Evolutionary conservation across 2,329 filamentous ascomycete species (phyloP), one percentile per base, ranked within the genome.

Genomic region (Ceratocystis albifundus): DNA sequence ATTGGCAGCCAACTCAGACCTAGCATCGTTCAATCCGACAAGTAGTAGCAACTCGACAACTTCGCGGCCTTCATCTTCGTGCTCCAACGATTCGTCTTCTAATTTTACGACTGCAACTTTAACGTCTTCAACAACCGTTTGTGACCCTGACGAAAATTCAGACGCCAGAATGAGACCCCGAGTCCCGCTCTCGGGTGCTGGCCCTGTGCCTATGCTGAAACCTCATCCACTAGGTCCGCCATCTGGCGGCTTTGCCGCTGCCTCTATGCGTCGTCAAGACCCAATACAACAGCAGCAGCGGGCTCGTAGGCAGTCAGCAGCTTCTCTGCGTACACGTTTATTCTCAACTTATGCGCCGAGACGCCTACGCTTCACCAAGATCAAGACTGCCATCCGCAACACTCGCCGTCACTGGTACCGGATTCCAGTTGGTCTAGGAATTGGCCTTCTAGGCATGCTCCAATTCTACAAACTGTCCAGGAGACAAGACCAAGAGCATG

Each of bases 341-440:
- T 68, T 68, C 36, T 68, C 66, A 1, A 65, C 62, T 12, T 62
- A 57, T 59, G 64, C 50, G 36, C 66, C 66, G 15, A 62, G 64
- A 12, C 66, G 63, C 25, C 59, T 63, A 50, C 59, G 66, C 50
- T 68, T 68, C 50, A 68, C 63, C 59, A 68, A 68, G 45, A 41
- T 68, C 30, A 65, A 65, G 59, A 65, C 63, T 36, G 66, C 63
- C 15, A 61, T 68, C 17, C 55, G 64, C 45, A 63, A 68, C 53
- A 63, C 66, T 8, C 63, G 66, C 22, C 63, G 64, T 69, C 84
- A 89, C 78, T 96, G 92, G 92, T 90, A 91, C 75, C 89, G 89
- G 61, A 96, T 96, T 71, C 92, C 92, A 25, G 84, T 96, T 66
- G 89, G 88, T 30, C 80, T 96, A 25, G 92, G 92, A 68, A 86